phyloP scores from a whole-genome alignment of 2,329 filamentous ascomycete species.

The Fusarium sarcochroum region DNA sequence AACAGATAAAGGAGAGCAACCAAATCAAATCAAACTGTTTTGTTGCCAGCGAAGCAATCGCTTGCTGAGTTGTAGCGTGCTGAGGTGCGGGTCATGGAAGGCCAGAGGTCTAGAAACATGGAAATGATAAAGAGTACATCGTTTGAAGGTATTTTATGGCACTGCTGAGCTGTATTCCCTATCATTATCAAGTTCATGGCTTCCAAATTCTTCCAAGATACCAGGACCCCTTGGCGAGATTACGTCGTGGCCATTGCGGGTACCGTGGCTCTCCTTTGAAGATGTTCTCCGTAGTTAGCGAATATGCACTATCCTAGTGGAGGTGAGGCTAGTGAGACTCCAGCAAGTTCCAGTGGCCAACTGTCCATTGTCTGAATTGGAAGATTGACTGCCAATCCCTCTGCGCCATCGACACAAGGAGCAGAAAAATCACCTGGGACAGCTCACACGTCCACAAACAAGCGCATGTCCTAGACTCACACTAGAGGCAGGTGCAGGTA shows the following conservation, averaged over 20 bases:
- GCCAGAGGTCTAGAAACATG: slow-evolving; percentile 22
- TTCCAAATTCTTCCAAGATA: slow-evolving; percentile 32
- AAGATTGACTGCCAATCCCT: slow-evolving; percentile 19
- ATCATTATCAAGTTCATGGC: slow-evolving; percentile 23
- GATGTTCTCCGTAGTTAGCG: background rate
- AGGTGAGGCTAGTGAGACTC: slow-evolving; percentile 6
- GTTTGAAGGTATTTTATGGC: background rate
- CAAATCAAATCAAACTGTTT: slow-evolving; percentile 2
- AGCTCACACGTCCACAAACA: slow-evolving; percentile 22
- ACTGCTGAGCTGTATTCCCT: slow-evolving; percentile 12
- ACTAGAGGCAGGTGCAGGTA: slow-evolving; percentile 2
- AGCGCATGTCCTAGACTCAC: slow-evolving; percentile 2
- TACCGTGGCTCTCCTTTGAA: slow-evolving; percentile 20
- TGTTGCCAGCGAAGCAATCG: slow-evolving; percentile 42
- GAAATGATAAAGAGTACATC: slow-evolving; percentile 4
- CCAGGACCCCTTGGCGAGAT: slow-evolving; percentile 45
- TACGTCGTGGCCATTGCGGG: slow-evolving; percentile 48
- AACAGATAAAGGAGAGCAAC: slow-evolving; percentile 1
- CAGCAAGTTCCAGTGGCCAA: slow-evolving; percentile 29
- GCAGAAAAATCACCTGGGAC: slow-evolving; percentile 15
- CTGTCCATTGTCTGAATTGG: slow-evolving; percentile 20
- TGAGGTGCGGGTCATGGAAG: slow-evolving; percentile 27
- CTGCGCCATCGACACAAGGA: slow-evolving; percentile 9
- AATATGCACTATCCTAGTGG: no score
- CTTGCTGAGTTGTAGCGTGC: slow-evolving; percentile 14